These are phyloP conservation scores for Euphrasia arctica DNA, from an alignment of 305 asterid genomes.

Conservation along the genomic window DNA sequence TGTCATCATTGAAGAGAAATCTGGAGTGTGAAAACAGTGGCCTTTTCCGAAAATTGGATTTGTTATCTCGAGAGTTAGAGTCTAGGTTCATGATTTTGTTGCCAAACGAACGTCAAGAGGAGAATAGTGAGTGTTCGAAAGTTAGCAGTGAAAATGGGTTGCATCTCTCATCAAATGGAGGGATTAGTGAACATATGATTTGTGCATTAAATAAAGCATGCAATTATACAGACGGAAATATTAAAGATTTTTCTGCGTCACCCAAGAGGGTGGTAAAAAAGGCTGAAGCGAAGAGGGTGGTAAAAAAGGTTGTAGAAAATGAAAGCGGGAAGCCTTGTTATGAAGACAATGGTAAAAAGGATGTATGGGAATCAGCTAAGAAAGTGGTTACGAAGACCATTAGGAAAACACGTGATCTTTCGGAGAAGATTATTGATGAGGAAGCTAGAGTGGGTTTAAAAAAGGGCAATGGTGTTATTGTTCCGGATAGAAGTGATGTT, in stretches of 20 bases:
- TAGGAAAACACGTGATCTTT: slow-evolving; percentile 23
- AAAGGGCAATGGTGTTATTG: background rate
- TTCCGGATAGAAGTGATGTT: slow-evolving; percentile 25
- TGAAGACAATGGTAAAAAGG: background rate
- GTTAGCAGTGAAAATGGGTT: slow-evolving; percentile 11
- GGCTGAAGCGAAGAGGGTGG: slow-evolving; percentile 1
- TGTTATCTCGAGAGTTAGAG: slow-evolving; percentile 40
- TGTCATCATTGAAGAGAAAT: slow-evolving; percentile 20
- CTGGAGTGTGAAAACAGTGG: slow-evolving; percentile 32
- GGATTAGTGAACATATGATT: background rate
- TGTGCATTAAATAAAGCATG: background rate
- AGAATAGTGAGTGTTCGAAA: slow-evolving; percentile 12
- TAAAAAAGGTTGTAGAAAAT: slow-evolving; percentile 2
- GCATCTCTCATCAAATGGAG: background rate
- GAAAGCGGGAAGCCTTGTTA: slow-evolving; percentile 18
- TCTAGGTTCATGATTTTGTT: slow-evolving; percentile 25
- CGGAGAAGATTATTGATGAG: slow-evolving; percentile 22
- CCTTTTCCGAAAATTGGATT: slow-evolving; percentile 42
- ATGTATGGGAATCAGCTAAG: background rate
- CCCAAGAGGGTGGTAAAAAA: slow-evolving; percentile 23
- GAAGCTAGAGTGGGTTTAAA: slow-evolving; percentile 14
- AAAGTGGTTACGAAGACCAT: background rate
- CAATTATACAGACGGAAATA: background rate
- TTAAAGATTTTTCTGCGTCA: slow-evolving; percentile 9
- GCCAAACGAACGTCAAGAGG: slow-evolving; percentile 6